Conservation (phyloP, 2,329 filamentous ascomycete genomes). For the Trichoderma gracile region DNA sequence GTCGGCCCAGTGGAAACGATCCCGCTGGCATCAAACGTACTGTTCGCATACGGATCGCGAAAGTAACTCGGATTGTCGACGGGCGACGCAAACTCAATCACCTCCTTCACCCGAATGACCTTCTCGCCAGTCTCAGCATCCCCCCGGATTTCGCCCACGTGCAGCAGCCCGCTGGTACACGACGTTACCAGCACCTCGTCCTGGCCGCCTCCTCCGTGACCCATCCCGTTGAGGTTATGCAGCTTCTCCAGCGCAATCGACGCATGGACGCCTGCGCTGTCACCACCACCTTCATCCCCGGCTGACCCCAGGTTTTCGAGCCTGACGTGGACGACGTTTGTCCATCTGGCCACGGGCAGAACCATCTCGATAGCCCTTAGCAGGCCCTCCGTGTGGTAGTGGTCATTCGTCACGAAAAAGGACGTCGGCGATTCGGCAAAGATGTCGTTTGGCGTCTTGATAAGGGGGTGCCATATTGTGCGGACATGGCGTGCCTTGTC, state of each 20-base stretch:
- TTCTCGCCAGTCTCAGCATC: conserved; percentile 27
- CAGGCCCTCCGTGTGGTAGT: conserved; percentile 51
- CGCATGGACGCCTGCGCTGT: conserved; percentile 43
- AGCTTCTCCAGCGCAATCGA: conserved; percentile 47
- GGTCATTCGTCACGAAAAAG: conserved; percentile 63
- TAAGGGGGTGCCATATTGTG: conserved; percentile 53
- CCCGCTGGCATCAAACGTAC: conserved; percentile 52
- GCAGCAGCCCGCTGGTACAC: conserved; percentile 49
- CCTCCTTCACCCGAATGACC: conserved; percentile 41
- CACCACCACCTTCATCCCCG: conserved; percentile 29
- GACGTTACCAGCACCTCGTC: conserved; percentile 48
- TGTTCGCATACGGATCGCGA: conserved; percentile 50
- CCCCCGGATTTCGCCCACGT: conserved; percentile 40
- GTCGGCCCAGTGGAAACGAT: conserved; percentile 53
- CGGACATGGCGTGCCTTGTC: conserved; percentile 49
- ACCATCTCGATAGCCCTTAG: conserved; percentile 52
- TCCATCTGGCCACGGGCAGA: conserved; percentile 47
- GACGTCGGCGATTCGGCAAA: conserved; percentile 48
- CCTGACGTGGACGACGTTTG: conserved; percentile 49
- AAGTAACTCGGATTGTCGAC: conserved; percentile 63
- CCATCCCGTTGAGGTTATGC: conserved; percentile 59
- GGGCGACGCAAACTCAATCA: conserved; percentile 45
- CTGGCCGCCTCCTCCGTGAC: conserved; percentile 45
- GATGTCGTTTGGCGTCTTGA: conserved; percentile 61
- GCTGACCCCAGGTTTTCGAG: conserved; percentile 34